Conservation (phyloP, 176 grass and related monocot genomes). For the Neostapfia colusana region DNA sequence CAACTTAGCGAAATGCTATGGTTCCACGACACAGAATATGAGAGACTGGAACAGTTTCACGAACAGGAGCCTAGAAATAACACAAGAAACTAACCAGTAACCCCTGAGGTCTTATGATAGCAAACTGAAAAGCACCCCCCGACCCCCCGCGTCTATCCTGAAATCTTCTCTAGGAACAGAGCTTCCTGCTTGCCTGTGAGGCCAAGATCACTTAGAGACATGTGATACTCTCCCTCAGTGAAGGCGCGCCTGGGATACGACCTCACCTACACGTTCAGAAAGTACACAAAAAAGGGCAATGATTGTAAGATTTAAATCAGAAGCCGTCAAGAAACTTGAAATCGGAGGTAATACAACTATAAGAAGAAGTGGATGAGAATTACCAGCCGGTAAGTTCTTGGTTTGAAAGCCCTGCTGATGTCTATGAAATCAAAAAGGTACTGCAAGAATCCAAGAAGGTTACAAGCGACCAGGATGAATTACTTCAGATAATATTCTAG, state of each 20-base stretch:
- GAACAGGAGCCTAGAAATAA: no score
- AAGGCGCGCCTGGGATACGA: conserved; percentile 84
- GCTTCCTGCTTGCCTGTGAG: conserved; percentile 89
- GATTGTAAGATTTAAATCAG: background rate
- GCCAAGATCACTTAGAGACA: conserved; percentile 72
- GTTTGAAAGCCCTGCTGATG: conserved; percentile 79
- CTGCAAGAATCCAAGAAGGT: conserved; percentile 54
- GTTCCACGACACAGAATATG: no score
- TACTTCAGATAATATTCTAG: conserved; percentile 20
- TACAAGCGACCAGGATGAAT: conserved; percentile 26
- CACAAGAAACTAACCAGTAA: no score
- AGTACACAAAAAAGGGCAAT: background rate
- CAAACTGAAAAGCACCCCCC: no score
- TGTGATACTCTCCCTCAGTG: conserved; percentile 55
- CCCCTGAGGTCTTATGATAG: no score
- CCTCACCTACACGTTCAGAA: conserved; percentile 61
- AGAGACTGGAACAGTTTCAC: no score
- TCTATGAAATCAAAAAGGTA: conserved; percentile 94
- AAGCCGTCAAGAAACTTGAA: background rate
- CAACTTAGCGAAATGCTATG: no score
- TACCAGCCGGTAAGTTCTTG: conserved; percentile 94
- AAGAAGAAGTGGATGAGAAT: conserved; percentile 25
- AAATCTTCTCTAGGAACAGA: conserved; percentile 84
- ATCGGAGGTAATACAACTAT: background rate
- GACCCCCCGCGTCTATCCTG: no score